Base-by-base conservation (phyloP, 345 rosid species). In the Luvunga scandens region DNA sequence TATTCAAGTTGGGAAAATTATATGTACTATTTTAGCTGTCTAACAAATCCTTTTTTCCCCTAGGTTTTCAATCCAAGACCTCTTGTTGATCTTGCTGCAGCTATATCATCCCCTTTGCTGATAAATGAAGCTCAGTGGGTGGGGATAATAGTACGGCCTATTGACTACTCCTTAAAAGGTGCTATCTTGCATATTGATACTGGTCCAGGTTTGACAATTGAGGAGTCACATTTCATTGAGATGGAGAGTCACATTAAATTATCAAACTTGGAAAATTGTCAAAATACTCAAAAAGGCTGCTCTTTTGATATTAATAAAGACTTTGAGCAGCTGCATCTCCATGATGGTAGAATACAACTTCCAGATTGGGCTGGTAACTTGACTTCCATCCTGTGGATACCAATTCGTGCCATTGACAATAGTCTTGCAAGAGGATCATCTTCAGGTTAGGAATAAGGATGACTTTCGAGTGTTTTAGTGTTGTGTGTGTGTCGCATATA, bases 91-190 rank as follows among this genome's bases (percentile, higher is more conserved):
- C 95, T 94, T 78, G 84, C 92, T 72, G 94, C 97, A 60, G 94
- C 97, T 59, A 82, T 91, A 82, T 92, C 97, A 66, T 92, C 98
- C 61, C 95, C 94, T 39, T 85, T 96, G 79, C 91, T 96, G 39
- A 81, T 96, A 82, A 94, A 94, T 81, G 99, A 96, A 89, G 88
- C 90, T 67, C 99, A 96, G 86, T 94, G 95, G 93, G 88, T 92
- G 30, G 99, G 99, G 81, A 86, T 96, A 78, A 89, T 87, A 42
- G 93, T 88, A 27, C 85, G 82, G 68, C 98, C 99, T 38, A 87
- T 96, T 55, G 85, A 86, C 83, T 94, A 96, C 88, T 90, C 99
- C 33, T 77, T 96, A 60, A 90, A 89, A 82, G 97, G 91, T 70
- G 97, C 98, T 63, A 80, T 91, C 78, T 85, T 94, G 92, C 91